These are phyloP conservation scores for Boletus vinaceobasis DNA, from an alignment of 768 basidiomycete genomes.

Conservation along the genomic window DNA sequence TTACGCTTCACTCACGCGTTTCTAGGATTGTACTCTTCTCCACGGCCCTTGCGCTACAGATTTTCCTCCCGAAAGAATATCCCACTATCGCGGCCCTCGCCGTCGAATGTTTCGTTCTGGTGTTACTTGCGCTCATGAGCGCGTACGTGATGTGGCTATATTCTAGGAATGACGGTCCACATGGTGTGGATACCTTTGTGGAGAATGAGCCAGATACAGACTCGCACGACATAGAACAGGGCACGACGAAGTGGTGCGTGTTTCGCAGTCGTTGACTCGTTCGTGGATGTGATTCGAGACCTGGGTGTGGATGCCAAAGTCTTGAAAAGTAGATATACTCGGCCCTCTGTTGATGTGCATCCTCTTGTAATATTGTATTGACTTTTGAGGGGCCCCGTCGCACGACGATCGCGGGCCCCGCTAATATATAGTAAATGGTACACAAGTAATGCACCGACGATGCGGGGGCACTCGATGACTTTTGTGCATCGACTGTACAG, in stretches of 20 bases:
- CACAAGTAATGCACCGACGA: no score
- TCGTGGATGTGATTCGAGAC: background rate
- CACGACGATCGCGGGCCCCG: no score
- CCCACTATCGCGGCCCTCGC: background rate
- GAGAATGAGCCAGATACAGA: no score
- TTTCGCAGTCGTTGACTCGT: background rate
- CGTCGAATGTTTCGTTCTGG: background rate
- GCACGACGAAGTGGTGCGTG: no score
- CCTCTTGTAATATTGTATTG: background rate
- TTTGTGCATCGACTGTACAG: no score
- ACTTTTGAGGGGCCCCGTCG: background rate
- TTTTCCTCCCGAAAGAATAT: background rate
- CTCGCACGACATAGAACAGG: no score
- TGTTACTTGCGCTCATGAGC: no score
- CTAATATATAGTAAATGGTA: no score
- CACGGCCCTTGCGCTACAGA: background rate
- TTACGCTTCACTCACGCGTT: background rate
- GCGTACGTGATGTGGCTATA: no score
- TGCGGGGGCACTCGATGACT: no score
- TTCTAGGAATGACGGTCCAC: no score
- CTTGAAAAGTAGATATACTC: background rate
- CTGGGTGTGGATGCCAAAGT: background rate
- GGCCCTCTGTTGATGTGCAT: background rate
- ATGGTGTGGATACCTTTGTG: no score
- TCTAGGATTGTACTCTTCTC: background rate